These are phyloP conservation scores for Mortierella claussenii DNA, from an alignment of 192 early-diverging fungal species.

Conservation along the genomic window DNA sequence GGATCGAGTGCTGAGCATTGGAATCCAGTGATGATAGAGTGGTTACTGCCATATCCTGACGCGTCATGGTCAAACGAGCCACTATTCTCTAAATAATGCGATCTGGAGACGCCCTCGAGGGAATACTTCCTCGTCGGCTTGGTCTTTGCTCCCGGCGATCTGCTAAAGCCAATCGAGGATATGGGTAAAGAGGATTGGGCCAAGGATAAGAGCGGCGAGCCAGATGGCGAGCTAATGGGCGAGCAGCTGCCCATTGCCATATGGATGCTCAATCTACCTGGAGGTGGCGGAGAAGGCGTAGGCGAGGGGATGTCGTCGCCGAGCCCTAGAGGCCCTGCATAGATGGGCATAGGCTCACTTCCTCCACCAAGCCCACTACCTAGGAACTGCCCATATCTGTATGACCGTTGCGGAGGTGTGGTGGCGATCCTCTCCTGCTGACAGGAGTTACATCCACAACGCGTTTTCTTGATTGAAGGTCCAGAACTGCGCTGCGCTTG, in stretches of 20 bases:
- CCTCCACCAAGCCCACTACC: not conserved
- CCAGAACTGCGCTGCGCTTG: slow-evolving; percentile 13
- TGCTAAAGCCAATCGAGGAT: not conserved
- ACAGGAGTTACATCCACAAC: slow-evolving; percentile 17
- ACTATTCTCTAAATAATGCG: not conserved
- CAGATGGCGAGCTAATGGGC: slow-evolving; percentile 29
- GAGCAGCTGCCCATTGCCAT: slow-evolving; percentile 48
- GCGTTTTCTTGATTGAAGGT: slow-evolving; percentile 12
- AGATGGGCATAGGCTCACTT: slow-evolving; percentile 34
- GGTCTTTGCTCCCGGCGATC: slow-evolving; percentile 15
- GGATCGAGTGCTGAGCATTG: slow-evolving; percentile 23
- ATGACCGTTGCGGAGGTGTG: slow-evolving; percentile 18
- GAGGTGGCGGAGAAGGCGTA: slow-evolving; percentile 37
- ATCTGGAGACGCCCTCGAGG: not conserved
- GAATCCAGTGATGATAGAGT: slow-evolving; percentile 34
- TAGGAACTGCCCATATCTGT: slow-evolving; percentile 42
- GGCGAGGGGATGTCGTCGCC: slow-evolving; percentile 50
- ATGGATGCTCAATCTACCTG: slow-evolving; percentile 40
- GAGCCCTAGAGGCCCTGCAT: slow-evolving; percentile 41
- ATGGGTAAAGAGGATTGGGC: slow-evolving; percentile 2
- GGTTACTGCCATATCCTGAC: not conserved
- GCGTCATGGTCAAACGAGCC: not conserved
- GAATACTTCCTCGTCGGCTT: slow-evolving; percentile 6
- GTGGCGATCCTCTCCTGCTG: slow-evolving; percentile 13
- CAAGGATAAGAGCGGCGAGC: slow-evolving; percentile 21